Conservation (phyloP, 805 yeast species). For the Kodamaea sagamina region DNA sequence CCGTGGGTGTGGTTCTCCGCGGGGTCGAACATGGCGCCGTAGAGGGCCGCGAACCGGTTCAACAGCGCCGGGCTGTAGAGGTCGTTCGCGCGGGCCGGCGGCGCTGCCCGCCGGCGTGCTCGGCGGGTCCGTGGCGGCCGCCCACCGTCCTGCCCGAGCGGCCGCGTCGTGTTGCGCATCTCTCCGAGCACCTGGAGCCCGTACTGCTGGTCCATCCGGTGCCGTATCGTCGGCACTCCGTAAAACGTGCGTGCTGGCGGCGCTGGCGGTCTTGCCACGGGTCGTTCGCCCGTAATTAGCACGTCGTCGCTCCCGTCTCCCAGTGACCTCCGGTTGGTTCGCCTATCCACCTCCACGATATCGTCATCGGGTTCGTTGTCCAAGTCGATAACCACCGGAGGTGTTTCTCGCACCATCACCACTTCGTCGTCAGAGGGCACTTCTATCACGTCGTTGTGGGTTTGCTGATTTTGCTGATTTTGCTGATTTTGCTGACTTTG, state of each 20-base stretch:
- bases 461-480: neutral
- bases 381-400: slow-evolving; percentile 20
- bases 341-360: slow-evolving; percentile 26
- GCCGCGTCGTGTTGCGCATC: slow-evolving; percentile 2
- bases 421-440: slow-evolving; percentile 19
- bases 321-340: too few species aligned
- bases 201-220: slow-evolving; percentile 2
- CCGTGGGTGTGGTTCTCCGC: neutral
- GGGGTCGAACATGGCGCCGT: slow-evolving; percentile 9
- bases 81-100: neutral
- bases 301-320: slow-evolving; percentile 21
- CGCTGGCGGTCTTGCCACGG: slow-evolving; percentile 14
- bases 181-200: slow-evolving; percentile 3
- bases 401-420: slow-evolving; percentile 29
- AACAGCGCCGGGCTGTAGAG: slow-evolving; percentile 5
- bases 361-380: slow-evolving; percentile 22
- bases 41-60: slow-evolving; percentile 8
- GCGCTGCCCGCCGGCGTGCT: neutral
- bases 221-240: neutral
- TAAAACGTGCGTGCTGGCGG: neutral
- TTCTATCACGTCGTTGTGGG: slow-evolving; percentile 15
- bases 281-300: slow-evolving; percentile 26
- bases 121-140: neutral
- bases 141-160: neutral
- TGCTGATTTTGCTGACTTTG: neutral